Conservation (phyloP, 164 flowering plant species). For the Amborella trichopoda region DNA sequence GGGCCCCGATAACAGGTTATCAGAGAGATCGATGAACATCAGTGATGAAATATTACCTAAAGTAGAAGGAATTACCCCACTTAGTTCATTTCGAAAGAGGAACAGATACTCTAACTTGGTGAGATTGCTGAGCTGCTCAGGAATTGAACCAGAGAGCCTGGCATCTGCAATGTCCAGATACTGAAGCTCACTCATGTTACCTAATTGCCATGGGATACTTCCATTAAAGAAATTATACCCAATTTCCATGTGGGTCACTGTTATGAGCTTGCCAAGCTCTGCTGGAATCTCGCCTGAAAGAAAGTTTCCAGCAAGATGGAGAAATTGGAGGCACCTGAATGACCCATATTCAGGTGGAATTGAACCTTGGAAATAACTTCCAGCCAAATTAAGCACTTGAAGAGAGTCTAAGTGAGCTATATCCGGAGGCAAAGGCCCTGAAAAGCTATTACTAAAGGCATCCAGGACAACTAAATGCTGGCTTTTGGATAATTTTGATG, state of each 20-base stretch:
- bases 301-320: constrained; percentile 82
- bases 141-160: constrained; percentile 69
- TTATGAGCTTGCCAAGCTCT: constrained; percentile 51
- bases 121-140: constrained; percentile 49
- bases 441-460: constrained; percentile 89
- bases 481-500: constrained; percentile 36
- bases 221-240: constrained; percentile 80
- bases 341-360: constrained; percentile 67
- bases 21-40: constrained; percentile 74
- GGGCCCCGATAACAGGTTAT: constrained; percentile 58
- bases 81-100: constrained; percentile 64
- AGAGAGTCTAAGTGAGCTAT: constrained; percentile 40
- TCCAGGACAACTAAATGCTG: constrained; percentile 41
- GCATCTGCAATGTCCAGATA: constrained; percentile 92
- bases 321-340: constrained; percentile 59
- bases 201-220: constrained; percentile 64
- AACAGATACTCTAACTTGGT: constrained; percentile 63
- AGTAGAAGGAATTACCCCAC: constrained; percentile 51
- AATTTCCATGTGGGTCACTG: constrained; percentile 80
- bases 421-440: constrained; percentile 59
- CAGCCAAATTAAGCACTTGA: constrained; percentile 74
- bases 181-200: constrained; percentile 61
- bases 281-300: constrained; percentile 53
- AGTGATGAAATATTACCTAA: constrained; percentile 37
- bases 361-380: constrained; percentile 82